Conservation (phyloP, 2,329 filamentous ascomycete species). For the Talaromyces sp. region DNA sequence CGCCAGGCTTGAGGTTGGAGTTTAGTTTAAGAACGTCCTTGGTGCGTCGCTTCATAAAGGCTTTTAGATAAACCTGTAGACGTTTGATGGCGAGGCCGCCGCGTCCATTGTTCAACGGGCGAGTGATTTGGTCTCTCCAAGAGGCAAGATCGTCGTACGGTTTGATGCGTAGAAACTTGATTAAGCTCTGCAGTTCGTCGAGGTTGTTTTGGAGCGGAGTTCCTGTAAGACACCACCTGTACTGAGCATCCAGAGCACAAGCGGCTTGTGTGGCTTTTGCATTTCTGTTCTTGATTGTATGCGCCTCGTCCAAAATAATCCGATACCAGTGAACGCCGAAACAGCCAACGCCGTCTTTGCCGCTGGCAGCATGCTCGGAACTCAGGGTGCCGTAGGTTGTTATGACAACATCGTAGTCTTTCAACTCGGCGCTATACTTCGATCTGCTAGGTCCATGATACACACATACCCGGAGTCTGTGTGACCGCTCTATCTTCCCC, state of each 20-base stretch:
- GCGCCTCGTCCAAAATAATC: constrained; percentile 90
- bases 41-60: constrained; percentile 97
- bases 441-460: constrained; percentile 86
- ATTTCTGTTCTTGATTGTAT: constrained; percentile 97
- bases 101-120: constrained; percentile 81
- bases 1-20: constrained; percentile 71
- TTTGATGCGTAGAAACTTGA: constrained; percentile 86
- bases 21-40: constrained; percentile 94
- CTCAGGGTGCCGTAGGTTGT: constrained; percentile 95
- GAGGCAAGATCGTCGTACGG: constrained; percentile 80
- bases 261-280: constrained; percentile 92
- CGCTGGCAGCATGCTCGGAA: constrained; percentile 71
- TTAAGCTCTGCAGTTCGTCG: constrained; percentile 88
- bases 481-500: constrained; percentile 66
- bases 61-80: constrained; percentile 76
- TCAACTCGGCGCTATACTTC: constrained; percentile 70
- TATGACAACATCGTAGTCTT: constrained; percentile 87
- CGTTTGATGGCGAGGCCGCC: constrained; percentile 84
- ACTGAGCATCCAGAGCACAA: constrained; percentile 76
- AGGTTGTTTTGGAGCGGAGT: constrained; percentile 98
- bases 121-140: constrained; percentile 89
- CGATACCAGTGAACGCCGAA: constrained; percentile 95
- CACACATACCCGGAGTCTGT: constrained; percentile 73
- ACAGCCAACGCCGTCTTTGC: constrained; percentile 61
- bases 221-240: constrained; percentile 92